A percentile compares a stretch with the other conserved stretches of the same genome.
Conservation (phyloP, 2,329 filamentous ascomycete genomes). For the Whalleya microplaca region DNA sequence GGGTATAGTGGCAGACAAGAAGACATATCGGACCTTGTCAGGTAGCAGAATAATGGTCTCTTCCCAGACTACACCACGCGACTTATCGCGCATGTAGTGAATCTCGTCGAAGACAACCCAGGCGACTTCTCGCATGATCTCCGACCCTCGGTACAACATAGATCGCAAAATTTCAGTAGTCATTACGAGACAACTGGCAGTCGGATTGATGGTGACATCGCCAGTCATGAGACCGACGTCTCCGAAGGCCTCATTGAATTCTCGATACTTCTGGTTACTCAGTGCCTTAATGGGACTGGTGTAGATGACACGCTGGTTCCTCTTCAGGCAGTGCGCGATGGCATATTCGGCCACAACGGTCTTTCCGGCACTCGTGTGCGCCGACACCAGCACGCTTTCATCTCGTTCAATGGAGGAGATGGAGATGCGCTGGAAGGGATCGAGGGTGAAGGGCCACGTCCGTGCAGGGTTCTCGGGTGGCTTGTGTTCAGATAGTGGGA, state of each 20-base stretch:
- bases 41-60: constrained; percentile 98
- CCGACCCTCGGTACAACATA: constrained; percentile 96
- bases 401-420: constrained; percentile 94
- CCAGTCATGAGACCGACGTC: constrained; percentile 98
- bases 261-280: constrained; percentile 98
- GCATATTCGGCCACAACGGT: constrained; percentile 98
- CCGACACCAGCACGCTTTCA: constrained; percentile 95
- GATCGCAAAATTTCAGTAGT: constrained; percentile 98
- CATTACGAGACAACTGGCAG: constrained; percentile 97
- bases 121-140: constrained; percentile 98
- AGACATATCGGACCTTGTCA: constrained; percentile 98
- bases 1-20: constrained; percentile 95
- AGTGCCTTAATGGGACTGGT: constrained; percentile 98
- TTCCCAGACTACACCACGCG: constrained; percentile 96
- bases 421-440: constrained; percentile 95
- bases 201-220: constrained; percentile 98
- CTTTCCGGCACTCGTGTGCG: constrained; percentile 96
- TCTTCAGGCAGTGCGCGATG: constrained; percentile 94
- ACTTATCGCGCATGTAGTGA: constrained; percentile 96
- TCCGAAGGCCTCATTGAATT: constrained; percentile 93
- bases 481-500: constrained; percentile 94
- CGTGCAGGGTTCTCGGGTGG: constrained; percentile 85
- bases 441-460: constrained; percentile 85
- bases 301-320: constrained; percentile 98
- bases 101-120: constrained; percentile 99